Base-by-base conservation (phyloP, 2,329 filamentous ascomycete species). In the Claviceps purpurea region DNA sequence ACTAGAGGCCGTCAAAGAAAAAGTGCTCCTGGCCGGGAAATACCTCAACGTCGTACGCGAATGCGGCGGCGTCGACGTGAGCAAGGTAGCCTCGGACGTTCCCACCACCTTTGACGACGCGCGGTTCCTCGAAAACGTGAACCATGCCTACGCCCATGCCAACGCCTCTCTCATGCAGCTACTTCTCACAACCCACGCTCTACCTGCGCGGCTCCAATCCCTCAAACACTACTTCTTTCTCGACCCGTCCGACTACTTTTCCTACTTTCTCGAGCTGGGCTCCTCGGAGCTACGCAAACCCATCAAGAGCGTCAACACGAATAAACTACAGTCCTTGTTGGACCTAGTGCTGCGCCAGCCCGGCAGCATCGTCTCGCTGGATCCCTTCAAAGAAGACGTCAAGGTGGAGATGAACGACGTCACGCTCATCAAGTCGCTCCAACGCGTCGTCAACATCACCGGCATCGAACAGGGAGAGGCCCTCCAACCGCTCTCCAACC, bases 191-290 rank as follows among this genome's bases (percentile, higher is more conserved):
- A 93, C 93, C 6, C 93, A 98, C 64, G 87, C 87, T 13, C 78
- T 98, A 5, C 90, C 91, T 0, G 85, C 87, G 30, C 81, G 93
- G 40, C 76, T 98, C 52, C 82, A 85, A 46, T 97, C 91, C 14
- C 74, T 98, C 41, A 98, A 98, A 66, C 93, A 98, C 68, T 98
- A 98, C 72, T 98, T 97, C 73, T 98, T 98, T 74, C 82, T 98
- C 56, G 91, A 97, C 61, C 86, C 90, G 8, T 96, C 93, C 38
- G 93, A 98, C 66, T 98, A 95, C 72, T 97, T 98, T 68, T 89
- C 89, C 2, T 95, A 97, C 68, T 98, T 98, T 66, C 82, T 98
- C 54, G 93, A 98, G 64, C 81, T 98, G 20, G 84, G 89, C 51
- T 77, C 86, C 34, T 90, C 89, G 1, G 93, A 98, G 68, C 76